phyloP scores from a whole-genome alignment of 75 land plant genomes.

The Pseudotsuga menziesii region DNA sequence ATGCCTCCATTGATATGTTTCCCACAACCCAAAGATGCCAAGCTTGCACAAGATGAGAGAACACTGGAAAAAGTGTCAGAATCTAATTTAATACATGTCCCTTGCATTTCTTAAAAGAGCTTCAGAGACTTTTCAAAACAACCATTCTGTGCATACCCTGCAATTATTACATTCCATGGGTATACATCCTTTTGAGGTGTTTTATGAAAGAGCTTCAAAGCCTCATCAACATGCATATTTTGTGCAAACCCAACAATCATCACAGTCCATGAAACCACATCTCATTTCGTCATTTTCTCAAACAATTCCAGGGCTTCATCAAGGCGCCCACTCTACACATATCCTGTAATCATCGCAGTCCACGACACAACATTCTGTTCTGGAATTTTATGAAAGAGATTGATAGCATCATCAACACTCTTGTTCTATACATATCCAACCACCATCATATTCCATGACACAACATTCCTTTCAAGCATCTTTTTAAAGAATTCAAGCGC shows the following conservation, averaged over 20 bases:
- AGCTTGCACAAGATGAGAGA: slow-evolving; percentile 10
- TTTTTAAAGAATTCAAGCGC: not conserved
- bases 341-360: not conserved
- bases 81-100: not conserved
- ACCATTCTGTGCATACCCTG: slow-evolving; percentile 10
- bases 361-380: not conserved
- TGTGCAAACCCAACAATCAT: not conserved
- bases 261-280: not conserved
- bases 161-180: slow-evolving; percentile 13
- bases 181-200: not conserved
- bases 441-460: not conserved
- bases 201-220: not conserved
- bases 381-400: not conserved
- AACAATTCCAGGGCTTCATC: not conserved
- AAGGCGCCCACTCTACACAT: not conserved
- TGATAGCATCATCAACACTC: not conserved
- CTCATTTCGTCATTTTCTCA: not conserved
- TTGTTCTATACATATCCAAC: not conserved
- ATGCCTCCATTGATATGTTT: slow-evolving; percentile 1
- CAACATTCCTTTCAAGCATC: not conserved
- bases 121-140: not conserved
- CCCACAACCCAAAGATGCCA: not conserved
- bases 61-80: not conserved
- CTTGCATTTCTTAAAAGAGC: slow-evolving; percentile 6
- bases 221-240: not conserved